Conservation (phyloP, 108 stramenopile species). For the Nitzschia sp. region DNA sequence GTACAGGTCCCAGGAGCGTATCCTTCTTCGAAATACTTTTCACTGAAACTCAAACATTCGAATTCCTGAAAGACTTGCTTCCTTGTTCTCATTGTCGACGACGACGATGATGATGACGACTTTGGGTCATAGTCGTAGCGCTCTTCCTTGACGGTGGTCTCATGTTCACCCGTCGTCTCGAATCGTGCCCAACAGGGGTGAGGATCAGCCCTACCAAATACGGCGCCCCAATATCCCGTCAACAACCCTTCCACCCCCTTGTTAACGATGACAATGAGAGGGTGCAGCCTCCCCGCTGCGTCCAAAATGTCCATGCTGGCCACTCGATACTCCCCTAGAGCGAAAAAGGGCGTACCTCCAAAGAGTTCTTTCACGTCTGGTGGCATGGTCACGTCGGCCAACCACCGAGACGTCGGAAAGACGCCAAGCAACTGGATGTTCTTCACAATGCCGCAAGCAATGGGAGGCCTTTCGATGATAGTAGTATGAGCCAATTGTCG, state of each 20-base stretch:
- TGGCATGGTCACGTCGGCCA: constrained; percentile 23
- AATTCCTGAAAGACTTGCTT: constrained; percentile 5
- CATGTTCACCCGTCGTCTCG: constrained; percentile 3
- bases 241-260: constrained; percentile 11
- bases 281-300: background rate
- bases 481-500: background rate
- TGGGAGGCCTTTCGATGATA: background rate
- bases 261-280: constrained; percentile 16
- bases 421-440: constrained; percentile 1
- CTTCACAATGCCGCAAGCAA: constrained; percentile 9
- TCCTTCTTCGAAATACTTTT: background rate
- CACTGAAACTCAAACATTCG: background rate
- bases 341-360: constrained; percentile 26
- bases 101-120: too few species aligned
- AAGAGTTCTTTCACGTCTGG: constrained; percentile 31
- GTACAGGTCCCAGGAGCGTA: constrained; percentile 2
- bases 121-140: too few species aligned
- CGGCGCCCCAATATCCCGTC: constrained; percentile 29
- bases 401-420: constrained; percentile 24
- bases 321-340: constrained; percentile 23
- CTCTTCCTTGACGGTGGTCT: constrained; percentile 17
- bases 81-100: too few species aligned
- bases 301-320: constrained; percentile 15
- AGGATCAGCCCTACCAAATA: background rate
- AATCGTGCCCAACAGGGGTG: constrained; percentile 16